Evolutionary conservation across 805 yeast genomes (phyloP).

Genomic region (Metschnikowia similis): DNA sequence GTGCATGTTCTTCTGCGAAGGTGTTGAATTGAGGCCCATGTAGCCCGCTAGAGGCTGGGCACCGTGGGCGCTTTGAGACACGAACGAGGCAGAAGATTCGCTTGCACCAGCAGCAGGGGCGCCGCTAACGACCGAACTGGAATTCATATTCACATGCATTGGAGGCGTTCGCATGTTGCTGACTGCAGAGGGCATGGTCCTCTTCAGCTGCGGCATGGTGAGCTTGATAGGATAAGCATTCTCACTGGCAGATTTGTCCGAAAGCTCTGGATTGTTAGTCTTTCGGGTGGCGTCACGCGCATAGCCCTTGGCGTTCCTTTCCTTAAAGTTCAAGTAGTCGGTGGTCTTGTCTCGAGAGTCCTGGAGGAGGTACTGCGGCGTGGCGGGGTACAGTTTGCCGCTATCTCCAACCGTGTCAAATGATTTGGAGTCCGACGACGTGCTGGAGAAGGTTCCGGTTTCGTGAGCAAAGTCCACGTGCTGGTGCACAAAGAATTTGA

Average conservation of each 20-base stretch:
- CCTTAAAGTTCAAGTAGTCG: constrained; percentile 60
- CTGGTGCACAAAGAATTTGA: constrained; percentile 34
- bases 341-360: constrained; percentile 33
- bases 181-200: constrained; percentile 2
- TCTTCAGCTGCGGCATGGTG: constrained; percentile 14
- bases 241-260: neutral
- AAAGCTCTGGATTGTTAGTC: neutral
- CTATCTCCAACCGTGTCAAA: constrained; percentile 43
- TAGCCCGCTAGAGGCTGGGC: neutral
- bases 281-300: neutral
- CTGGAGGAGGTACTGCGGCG: constrained; percentile 64
- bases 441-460: constrained; percentile 39
- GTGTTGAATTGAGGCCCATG: neutral
- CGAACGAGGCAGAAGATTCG: neutral
- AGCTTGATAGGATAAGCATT: constrained; percentile 10
- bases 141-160: neutral
- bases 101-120: neutral
- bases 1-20: neutral
- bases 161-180: constrained; percentile 7
- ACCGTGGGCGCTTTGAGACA: neutral
- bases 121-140: neutral
- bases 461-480: constrained; percentile 30
- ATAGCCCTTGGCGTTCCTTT: constrained; percentile 11
- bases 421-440: constrained; percentile 54
- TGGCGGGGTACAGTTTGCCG: constrained; percentile 50